Base-by-base conservation (phyloP, 352 stramenopile genomes). In the Phytophthora syringae region DNA sequence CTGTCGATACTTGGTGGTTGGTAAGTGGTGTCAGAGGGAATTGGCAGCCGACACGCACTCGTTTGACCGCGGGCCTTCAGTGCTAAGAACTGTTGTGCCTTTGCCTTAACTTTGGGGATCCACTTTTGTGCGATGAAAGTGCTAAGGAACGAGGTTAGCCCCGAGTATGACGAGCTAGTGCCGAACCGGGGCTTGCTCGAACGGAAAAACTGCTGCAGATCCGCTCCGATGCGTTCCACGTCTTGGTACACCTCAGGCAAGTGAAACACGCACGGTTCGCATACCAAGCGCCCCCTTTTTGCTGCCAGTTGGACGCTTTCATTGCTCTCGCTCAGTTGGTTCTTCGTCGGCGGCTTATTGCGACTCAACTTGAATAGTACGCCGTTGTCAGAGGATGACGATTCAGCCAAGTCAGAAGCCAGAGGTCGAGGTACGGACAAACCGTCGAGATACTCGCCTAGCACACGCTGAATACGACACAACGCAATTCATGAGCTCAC, bases 1-100 rank as follows among this genome's bases (percentile, higher is more conserved):
- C 75, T 90, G 49, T 95, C 84, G 50, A 93, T 85, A 44, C 78
- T 93, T 6, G 83, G 81, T 3, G 82, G 85, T 56, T 92, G 82
- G 34, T 90, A 93, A 7, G 79, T 89, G 3, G 85, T 93, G 44
- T 93, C 85, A 0, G 81, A 88, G 1, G 84, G 84, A 47, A 89
- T 75, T 1, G 84, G 76, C 3, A 90, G 65, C 0, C 76, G 84
- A 18, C 74, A 85, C 1, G 63, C 74, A n/a, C 60, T 74, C 16
- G 77, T 77, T 6, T 68, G 47, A 44, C 74, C 80, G 1, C 77
- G 80, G 28, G 82, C 79, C 54, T 89, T 92, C 13, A 84, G 66
- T 7, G 66, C 74, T 11, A 92, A 51, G 49, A 89, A 88, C 47
- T 89, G 74, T 72, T 88, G 79, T 0, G 86, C 84, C 37, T 92